These are phyloP conservation scores for Macrophomina tecta DNA, from an alignment of 2,329 filamentous ascomycete genomes.

Conservation along the genomic window DNA sequence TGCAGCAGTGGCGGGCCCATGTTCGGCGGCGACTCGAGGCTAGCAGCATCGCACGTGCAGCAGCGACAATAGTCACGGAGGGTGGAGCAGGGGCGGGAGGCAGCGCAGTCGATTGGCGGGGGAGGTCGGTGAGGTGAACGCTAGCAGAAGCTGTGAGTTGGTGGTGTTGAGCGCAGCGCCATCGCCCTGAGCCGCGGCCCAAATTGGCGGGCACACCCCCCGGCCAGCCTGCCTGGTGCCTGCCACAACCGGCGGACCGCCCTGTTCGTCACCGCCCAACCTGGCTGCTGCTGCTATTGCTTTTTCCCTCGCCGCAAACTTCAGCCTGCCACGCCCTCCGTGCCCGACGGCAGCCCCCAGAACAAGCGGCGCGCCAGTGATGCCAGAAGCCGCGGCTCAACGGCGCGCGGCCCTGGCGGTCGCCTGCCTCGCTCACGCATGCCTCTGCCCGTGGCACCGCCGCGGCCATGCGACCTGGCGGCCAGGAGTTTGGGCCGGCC, in stretches of 20 bases:
- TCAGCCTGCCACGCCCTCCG: no score
- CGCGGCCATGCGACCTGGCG: neutral
- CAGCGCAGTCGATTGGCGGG: neutral
- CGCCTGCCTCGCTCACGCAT: neutral
- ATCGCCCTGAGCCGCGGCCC: neutral
- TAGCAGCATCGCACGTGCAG: conserved; percentile 15
- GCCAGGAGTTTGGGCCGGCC: neutral
- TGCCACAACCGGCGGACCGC: no score
- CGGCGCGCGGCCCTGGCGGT: neutral
- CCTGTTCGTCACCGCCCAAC: no score
- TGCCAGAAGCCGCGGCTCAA: neutral
- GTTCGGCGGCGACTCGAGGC: neutral
- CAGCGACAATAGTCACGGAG: neutral
- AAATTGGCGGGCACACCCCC: neutral
- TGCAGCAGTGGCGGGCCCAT: neutral
- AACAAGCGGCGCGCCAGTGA: neutral
- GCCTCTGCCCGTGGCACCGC: neutral
- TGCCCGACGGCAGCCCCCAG: neutral
- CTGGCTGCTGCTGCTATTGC: no score
- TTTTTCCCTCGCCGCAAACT: no score
- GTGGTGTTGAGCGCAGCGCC: conserved; percentile 1
- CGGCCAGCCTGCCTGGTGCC: neutral
- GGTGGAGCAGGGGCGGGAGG: neutral
- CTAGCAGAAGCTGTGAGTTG: neutral
- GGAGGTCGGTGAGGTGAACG: conserved; percentile 10